Evolutionary conservation across 768 basidiomycete genomes (phyloP), one percentile per base, ranked within the genome.

Genomic region (Macrolepiota albuminosa): DNA sequence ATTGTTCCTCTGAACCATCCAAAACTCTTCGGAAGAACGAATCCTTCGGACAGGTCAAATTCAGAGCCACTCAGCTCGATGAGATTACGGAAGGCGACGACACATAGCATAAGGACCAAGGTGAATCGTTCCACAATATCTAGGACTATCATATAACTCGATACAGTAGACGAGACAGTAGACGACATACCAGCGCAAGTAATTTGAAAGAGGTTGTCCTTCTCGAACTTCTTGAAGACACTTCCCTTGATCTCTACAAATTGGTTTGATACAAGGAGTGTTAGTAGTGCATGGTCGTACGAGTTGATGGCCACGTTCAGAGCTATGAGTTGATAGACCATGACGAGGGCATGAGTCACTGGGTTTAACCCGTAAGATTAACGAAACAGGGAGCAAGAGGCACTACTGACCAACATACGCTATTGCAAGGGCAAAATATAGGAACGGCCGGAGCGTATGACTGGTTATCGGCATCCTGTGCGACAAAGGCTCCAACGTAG

Each of bases 191-290:
- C 93, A 63, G 97, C 97, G 66, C 97, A 99, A 50, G 95, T 95
- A 60, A 99, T 95, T 72, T 99, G 97, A 71, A 99, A 98, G 9
- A 99, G 82, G 69, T 91, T 98, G 68, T 99, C 97, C 71, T 98
- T 99, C 71, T 98, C 97, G 67, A 99, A 98, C 70, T 90, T 98
- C 75, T 98, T 99, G 85, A 99, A 99, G 2, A 99, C 97, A 70
- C 92, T 94, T 37, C 96, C 95, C 74, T 99, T 99, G 73, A 98
- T 98, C 74, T 99, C 97, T 37, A 98, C 96, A 68, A 99, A 98
- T 72, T 99, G 97, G 69, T 98, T 99, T 48, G 94, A 97, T 48
- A 99, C 86, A 8, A 99, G 81, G 0, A 99, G 82, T 0, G 95
- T 97, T 43, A 99, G 80, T 7, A 99, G 84, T 2, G 96, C 89